phyloP scores from a whole-genome alignment of 1,284 basidiomycete genomes.

The Marasmius oreades region DNA sequence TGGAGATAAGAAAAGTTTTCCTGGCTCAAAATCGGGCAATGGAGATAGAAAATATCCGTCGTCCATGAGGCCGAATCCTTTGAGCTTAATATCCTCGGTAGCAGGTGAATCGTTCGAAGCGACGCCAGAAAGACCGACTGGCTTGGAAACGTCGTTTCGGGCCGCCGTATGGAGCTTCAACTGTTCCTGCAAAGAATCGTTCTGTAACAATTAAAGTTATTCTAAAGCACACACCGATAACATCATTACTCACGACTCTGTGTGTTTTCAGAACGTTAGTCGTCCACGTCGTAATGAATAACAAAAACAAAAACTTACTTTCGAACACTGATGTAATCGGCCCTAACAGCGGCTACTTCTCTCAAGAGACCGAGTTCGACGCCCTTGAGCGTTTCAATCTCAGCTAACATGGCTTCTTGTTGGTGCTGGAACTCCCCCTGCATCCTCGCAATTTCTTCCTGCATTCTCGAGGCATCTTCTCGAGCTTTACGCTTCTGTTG shows the following conservation, averaged over 20 bases:
- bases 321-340: neutral
- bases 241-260: neutral
- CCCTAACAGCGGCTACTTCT: neutral
- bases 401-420: neutral
- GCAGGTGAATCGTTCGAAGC: constrained; percentile 19
- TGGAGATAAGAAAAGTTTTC: neutral
- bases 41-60: constrained; percentile 3
- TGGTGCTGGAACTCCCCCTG: constrained; percentile 6
- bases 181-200: neutral
- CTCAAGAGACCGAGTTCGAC: neutral
- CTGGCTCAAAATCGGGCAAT: constrained; percentile 1
- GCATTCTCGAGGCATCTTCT: constrained; percentile 19
- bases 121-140: neutral
- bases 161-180: neutral
- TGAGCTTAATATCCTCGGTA: neutral
- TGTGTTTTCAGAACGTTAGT: neutral
- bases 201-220: neutral
- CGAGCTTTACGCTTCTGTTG: constrained; percentile 25
- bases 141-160: neutral
- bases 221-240: neutral
- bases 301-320: neutral
- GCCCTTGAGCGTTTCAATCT: neutral
- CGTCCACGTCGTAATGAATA: neutral
- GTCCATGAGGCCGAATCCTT: neutral
- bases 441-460: neutral